Percentiles rank a stretch among this genome's conserved stretches.
phyloP scores from a whole-genome alignment of 2,329 filamentous ascomycete genomes.

The Teratosphaeria nubilosa region DNA sequence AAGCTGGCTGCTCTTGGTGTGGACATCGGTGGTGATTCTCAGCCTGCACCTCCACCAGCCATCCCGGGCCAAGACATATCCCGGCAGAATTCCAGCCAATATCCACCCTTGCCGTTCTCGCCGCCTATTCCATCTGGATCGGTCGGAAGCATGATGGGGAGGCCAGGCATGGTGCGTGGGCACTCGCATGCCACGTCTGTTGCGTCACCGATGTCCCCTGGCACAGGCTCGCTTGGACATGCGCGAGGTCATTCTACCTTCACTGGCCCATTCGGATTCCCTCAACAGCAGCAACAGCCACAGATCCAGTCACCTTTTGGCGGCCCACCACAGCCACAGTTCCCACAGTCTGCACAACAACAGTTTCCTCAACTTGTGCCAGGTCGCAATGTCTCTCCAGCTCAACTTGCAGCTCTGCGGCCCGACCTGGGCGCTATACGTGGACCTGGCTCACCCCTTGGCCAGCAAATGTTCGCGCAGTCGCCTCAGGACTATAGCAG shows the following conservation, averaged over 20 bases:
- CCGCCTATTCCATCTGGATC: slow-evolving; percentile 74
- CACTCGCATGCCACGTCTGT: slow-evolving; percentile 50
- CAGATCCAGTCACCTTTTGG: slow-evolving; percentile 3
- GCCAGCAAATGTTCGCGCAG: slow-evolving; percentile 23
- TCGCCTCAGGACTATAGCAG: slow-evolving; percentile 21
- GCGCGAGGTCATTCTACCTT: slow-evolving; percentile 65
- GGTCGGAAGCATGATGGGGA: slow-evolving; percentile 52
- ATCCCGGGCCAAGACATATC: slow-evolving; percentile 49
- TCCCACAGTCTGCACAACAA: slow-evolving; percentile 20
- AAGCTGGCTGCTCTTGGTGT: slow-evolving; percentile 89
- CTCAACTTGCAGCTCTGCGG: slow-evolving; percentile 27
- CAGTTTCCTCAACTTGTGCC: slow-evolving; percentile 1
- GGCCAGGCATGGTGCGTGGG: slow-evolving; percentile 22
- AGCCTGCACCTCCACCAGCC: slow-evolving; percentile 42
- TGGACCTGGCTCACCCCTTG: slow-evolving; percentile 52
- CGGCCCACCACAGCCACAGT: background rate
- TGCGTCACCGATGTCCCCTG: slow-evolving; percentile 63
- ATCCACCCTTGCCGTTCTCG: slow-evolving; percentile 69
- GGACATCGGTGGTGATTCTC: slow-evolving; percentile 61
- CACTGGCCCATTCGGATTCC: slow-evolving; percentile 57
- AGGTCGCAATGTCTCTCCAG: slow-evolving; percentile 31
- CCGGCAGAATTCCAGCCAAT: slow-evolving; percentile 61
- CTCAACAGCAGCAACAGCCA: slow-evolving; percentile 41
- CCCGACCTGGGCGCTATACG: slow-evolving; percentile 18
- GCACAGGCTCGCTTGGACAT: slow-evolving; percentile 43